phyloP scores from a whole-genome alignment of 2,329 filamentous ascomycete species.

The Ramularia collo-cygni region DNA sequence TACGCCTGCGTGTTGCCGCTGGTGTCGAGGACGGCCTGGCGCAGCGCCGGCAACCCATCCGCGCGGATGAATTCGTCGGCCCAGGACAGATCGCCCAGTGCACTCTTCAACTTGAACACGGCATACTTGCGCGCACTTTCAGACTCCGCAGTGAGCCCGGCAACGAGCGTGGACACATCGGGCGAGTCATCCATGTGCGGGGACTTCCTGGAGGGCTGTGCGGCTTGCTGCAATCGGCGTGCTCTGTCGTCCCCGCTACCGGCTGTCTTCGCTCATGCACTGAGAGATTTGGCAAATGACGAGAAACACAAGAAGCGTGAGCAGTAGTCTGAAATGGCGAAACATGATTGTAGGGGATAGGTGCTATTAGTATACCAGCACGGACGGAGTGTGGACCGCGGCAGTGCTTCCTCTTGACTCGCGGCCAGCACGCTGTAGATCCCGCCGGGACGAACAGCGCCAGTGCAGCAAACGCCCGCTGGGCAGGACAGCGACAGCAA shows the following conservation, averaged over 20 bases:
- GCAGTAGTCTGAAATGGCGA: conserved; percentile 17
- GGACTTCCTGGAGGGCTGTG: neutral
- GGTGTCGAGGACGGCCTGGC: conserved; percentile 74
- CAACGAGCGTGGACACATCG: conserved; percentile 37
- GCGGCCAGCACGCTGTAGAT: too few species aligned
- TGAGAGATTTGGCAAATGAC: conserved; percentile 47
- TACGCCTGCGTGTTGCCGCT: conserved; percentile 94
- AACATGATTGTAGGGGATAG: conserved; percentile 16
- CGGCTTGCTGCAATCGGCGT: too few species aligned
- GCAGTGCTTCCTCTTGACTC: too few species aligned
- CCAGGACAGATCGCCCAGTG: conserved; percentile 92
- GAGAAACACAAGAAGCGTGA: conserved; percentile 32
- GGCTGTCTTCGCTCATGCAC: conserved; percentile 17
- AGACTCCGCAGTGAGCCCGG: conserved; percentile 56
- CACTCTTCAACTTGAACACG: conserved; percentile 93
- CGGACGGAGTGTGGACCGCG: too few species aligned
- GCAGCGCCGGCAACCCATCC: conserved; percentile 73
- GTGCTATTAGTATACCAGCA: too few species aligned
- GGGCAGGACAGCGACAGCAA: too few species aligned
- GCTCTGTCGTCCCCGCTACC: conserved; percentile 1
- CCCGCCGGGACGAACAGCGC: too few species aligned
- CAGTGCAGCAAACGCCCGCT: too few species aligned
- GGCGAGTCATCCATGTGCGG: conserved; percentile 26
- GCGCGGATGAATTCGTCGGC: conserved; percentile 93
- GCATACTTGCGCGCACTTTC: conserved; percentile 97